Evolutionary conservation across 306 rosid species (phyloP).

Genomic region (Sesbania bispinosa): DNA sequence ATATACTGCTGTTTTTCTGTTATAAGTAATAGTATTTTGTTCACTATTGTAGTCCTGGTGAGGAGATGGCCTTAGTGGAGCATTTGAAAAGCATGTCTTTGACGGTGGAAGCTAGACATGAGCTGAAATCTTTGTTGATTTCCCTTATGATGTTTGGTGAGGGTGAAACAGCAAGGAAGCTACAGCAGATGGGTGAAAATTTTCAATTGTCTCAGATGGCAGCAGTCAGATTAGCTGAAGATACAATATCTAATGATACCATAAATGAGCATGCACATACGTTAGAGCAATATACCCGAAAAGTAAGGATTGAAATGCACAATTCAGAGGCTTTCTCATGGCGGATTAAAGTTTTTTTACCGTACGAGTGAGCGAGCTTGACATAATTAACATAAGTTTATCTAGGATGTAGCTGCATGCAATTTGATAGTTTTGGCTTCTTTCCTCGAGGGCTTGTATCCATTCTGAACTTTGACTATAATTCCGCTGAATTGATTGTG

Average conservation of each 20-base stretch:
- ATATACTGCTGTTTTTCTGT: not conserved
- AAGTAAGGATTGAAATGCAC: constrained; percentile 49
- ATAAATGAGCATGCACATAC: constrained; percentile 71
- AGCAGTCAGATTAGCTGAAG: constrained; percentile 76
- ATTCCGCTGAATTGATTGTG: not conserved
- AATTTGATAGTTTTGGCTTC: constrained; percentile 12
- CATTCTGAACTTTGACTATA: constrained; percentile 7
- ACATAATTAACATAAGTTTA: not conserved
- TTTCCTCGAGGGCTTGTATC: not conserved
- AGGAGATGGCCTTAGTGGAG: constrained; percentile 87
- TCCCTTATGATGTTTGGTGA: constrained; percentile 81
- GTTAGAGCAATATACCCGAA: constrained; percentile 61
- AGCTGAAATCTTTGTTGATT: constrained; percentile 73
- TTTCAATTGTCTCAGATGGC: constrained; percentile 85
- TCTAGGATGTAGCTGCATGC: not conserved
- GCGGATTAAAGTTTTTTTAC: constrained; percentile 57
- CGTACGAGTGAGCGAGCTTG: constrained; percentile 10
- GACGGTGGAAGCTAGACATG: constrained; percentile 56
- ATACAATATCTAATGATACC: constrained; percentile 52
- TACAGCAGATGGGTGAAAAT: constrained; percentile 74
- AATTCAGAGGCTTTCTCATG: constrained; percentile 72
- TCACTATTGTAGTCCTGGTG: constrained; percentile 69
- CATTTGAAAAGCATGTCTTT: constrained; percentile 85
- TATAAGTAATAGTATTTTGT: not conserved
- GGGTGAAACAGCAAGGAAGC: constrained; percentile 73